phyloP scores from a whole-genome alignment of 2,329 filamentous ascomycete species.

The Aspergillus awamori region DNA sequence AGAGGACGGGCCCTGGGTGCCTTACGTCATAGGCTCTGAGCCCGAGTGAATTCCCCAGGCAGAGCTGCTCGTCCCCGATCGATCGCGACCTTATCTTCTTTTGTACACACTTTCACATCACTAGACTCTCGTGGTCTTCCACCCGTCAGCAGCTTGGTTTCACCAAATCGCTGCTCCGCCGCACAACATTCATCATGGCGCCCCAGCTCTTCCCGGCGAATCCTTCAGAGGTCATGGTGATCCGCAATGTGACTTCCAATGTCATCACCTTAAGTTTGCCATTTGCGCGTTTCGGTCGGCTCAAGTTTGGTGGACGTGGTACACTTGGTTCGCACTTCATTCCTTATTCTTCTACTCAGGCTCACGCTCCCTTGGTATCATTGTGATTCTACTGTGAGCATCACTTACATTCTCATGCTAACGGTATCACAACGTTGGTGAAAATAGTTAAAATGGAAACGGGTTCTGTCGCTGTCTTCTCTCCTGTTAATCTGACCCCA shows the following conservation, averaged over 20 bases:
- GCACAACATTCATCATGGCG: conserved; percentile 21
- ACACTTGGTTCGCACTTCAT: conserved; percentile 68
- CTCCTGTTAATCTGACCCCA: conserved; percentile 81
- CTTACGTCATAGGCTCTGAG: neutral
- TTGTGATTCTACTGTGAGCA: neutral
- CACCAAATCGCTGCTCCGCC: neutral
- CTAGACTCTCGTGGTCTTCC: neutral
- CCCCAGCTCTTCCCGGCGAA: conserved; percentile 66
- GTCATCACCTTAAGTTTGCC: conserved; percentile 66
- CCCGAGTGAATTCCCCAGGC: neutral
- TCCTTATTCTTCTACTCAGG: neutral
- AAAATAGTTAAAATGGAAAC: conserved; percentile 71
- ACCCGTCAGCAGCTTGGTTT: neutral
- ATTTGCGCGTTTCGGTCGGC: conserved; percentile 75
- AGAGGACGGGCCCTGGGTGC: neutral
- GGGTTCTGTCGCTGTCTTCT: conserved; percentile 84
- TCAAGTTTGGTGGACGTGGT: conserved; percentile 84
- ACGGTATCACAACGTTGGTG: neutral
- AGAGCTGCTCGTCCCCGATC: neutral
- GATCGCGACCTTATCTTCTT: neutral
- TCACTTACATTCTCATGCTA: neutral
- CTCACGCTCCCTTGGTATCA: neutral
- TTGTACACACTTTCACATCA: neutral
- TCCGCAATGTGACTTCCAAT: conserved; percentile 78
- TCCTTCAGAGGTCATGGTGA: conserved; percentile 84